phyloP scores from a whole-genome alignment of 768 basidiomycete species.

The Holtermannia corniformis region DNA sequence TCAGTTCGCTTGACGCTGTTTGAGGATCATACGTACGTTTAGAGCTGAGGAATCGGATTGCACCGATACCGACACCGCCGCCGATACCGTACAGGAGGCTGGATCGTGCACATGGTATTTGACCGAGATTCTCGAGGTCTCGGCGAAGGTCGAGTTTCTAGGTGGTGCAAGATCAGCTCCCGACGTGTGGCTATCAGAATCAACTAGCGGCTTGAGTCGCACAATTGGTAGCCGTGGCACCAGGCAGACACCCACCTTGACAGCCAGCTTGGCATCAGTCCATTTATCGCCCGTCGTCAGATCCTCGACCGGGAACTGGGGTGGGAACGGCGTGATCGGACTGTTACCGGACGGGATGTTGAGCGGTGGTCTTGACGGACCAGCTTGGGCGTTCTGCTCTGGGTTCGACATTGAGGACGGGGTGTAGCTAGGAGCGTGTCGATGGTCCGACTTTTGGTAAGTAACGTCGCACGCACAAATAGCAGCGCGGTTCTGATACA shows the following conservation, averaged over 20 bases:
- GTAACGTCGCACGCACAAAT: too few relatives aligned
- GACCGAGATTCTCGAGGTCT: constrained; percentile 34
- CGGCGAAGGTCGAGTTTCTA: constrained; percentile 23
- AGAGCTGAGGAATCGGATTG: constrained; percentile 29
- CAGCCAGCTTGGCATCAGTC: constrained; percentile 22
- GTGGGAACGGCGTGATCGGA: constrained; percentile 4
- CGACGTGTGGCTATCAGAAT: neutral
- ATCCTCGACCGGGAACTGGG: constrained; percentile 17
- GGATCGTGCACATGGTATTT: constrained; percentile 35
- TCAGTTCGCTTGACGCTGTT: neutral
- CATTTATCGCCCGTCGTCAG: constrained; percentile 23
- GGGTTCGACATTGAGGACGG: too few relatives aligned
- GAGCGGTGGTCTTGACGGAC: too few relatives aligned
- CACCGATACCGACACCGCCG: constrained; percentile 34
- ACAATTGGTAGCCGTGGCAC: neutral
- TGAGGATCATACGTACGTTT: constrained; percentile 22
- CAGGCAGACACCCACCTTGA: constrained; percentile 14
- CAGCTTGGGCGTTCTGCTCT: too few relatives aligned
- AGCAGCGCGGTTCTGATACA: too few relatives aligned
- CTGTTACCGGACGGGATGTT: constrained; percentile 35
- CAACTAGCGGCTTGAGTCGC: neutral
- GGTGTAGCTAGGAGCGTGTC: too few relatives aligned
- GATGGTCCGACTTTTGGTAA: too few relatives aligned
- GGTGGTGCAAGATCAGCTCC: neutral
- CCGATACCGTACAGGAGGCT: constrained; percentile 37